Evolutionary conservation across 495 filamentous ascomycete genomes (phyloP), one percentile per base, ranked within the genome.

Genomic region (Aspergillus diversus): DNA sequence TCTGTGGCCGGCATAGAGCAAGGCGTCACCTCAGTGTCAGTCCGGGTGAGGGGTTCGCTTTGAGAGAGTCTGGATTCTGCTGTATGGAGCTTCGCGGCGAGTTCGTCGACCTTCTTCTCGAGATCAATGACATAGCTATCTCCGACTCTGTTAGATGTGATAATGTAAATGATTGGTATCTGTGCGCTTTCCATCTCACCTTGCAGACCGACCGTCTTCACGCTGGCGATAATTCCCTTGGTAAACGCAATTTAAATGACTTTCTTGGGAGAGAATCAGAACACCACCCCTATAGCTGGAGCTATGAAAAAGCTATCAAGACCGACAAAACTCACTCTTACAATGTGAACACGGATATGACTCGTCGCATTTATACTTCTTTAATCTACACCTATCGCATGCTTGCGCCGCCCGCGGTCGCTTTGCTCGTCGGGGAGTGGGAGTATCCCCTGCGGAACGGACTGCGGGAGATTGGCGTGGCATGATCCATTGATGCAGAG

Each of bases 331-430:
- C 60, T 33, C 60, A 79, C 76, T 79, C 67, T 71, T 77, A 63
- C 76, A 79, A 55, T 77, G 74, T 8, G 72, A 66, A 56, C 75
- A 77, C 4, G 77, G 77, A 67, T 75, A 79, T 17, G 69, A 68
- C 63, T 79, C 77, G 48, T 79, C 74, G 66, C 77, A 79, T 66
- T 79, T 79, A 60, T 79, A 79, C 63, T 79, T 79, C 67, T 79
- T 79, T 52, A 69, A 51, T 60, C 77, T 70, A 63, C 77, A 79
- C 17, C 77, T 67, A 39, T 79, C 77, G 66, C 77, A 79, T 7
- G 77, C 77, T 53, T 75, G 74, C 17, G 75, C 73, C 37, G 77
- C 77, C 16, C 77, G 77, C 33, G 76, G 73, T 55, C 76, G 66
- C 57, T 77, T 79, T 15, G 66, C 52, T 42, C 73, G 71, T 57